Conservation (phyloP, 2,329 filamentous ascomycete species). For the Pseudogymnoascus sp. region DNA sequence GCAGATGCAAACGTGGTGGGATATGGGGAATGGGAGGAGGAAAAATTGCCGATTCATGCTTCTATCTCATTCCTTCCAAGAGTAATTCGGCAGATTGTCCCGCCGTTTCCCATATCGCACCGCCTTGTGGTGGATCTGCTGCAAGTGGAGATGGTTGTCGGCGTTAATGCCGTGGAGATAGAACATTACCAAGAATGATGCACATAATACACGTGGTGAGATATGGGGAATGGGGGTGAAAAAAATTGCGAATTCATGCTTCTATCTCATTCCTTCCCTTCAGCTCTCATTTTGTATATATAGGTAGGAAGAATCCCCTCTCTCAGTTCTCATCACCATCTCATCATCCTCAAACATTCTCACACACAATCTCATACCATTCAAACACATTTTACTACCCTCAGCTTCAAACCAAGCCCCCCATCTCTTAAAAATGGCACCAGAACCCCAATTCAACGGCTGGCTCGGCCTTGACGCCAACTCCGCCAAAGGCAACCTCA, state of each 20-base stretch:
- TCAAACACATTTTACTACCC: not conserved
- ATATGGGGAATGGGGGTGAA: not conserved
- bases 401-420: too few relatives aligned
- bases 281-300: not conserved
- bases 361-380: not conserved
- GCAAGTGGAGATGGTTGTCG: not conserved
- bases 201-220: not conserved
- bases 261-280: not conserved
- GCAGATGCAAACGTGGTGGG: too few relatives aligned
- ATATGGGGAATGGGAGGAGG: too few relatives aligned
- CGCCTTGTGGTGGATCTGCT: too few relatives aligned
- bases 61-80: too few relatives aligned
- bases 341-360: not conserved
- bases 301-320: constrained; percentile 4
- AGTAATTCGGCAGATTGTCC: too few relatives aligned
- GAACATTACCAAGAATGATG: not conserved
- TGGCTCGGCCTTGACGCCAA: constrained; percentile 23
- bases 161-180: not conserved
- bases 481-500: constrained; percentile 27
- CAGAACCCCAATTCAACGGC: constrained; percentile 25
- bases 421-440: not conserved
- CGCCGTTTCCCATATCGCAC: too few relatives aligned
- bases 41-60: too few relatives aligned
- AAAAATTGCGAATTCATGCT: too few relatives aligned
- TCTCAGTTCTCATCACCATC: not conserved